phyloP scores from a whole-genome alignment of 495 filamentous ascomycete genomes.

The Cenococcum geophilum region DNA sequence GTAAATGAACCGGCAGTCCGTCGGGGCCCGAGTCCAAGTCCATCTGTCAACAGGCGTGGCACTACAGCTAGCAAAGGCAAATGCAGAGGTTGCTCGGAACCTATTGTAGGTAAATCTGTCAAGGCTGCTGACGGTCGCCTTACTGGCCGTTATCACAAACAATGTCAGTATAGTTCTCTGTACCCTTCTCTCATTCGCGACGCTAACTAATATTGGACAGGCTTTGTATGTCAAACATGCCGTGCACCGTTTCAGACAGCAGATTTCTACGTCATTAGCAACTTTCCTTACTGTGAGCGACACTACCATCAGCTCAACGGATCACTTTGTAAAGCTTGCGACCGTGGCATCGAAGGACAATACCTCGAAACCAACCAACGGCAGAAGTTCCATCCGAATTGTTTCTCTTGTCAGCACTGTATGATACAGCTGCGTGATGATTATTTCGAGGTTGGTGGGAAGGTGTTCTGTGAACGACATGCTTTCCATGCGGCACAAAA shows the following conservation, averaged over 20 bases:
- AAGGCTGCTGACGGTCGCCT: constrained; percentile 90
- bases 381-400: constrained; percentile 79
- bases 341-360: constrained; percentile 83
- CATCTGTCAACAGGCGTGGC: constrained; percentile 19
- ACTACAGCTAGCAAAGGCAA: constrained; percentile 52
- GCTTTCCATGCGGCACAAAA: constrained; percentile 57
- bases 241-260: constrained; percentile 72
- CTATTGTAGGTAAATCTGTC: constrained; percentile 85
- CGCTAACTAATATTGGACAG: constrained; percentile 11
- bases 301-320: constrained; percentile 92
- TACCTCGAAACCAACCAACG: constrained; percentile 80
- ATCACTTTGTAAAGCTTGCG: constrained; percentile 73
- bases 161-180: constrained; percentile 46
- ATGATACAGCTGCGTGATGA: constrained; percentile 36
- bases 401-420: constrained; percentile 67
- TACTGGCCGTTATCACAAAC: constrained; percentile 87
- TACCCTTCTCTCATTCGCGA: neutral
- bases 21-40: neutral
- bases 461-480: constrained; percentile 78
- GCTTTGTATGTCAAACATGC: constrained; percentile 85
- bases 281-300: constrained; percentile 81
- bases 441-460: constrained; percentile 63
- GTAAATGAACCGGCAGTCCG: neutral
- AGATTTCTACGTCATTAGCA: constrained; percentile 86
- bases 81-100: constrained; percentile 73